These are phyloP conservation scores for Allium cepa DNA, from an alignment of 106 monocot genomes.

Conservation along the genomic window DNA sequence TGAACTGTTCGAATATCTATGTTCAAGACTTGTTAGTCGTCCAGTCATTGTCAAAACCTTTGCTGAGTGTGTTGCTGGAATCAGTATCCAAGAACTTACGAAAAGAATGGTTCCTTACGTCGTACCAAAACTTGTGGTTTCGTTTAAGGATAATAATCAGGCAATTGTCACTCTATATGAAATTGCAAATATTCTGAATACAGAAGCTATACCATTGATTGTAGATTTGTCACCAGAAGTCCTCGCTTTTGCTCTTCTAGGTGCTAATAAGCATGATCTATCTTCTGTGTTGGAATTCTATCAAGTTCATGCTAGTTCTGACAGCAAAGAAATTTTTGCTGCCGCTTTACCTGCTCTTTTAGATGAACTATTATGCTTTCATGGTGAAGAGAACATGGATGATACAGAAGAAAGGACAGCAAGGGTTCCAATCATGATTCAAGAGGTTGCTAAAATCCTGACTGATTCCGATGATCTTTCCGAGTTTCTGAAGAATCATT, in stretches of 20 bases:
- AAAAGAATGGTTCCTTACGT: slow-evolving; percentile 71
- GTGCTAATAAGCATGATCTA: slow-evolving; percentile 49
- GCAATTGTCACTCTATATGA: slow-evolving; percentile 48
- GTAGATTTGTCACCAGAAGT: slow-evolving; percentile 91
- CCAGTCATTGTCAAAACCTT: slow-evolving; percentile 66
- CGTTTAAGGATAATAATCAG: slow-evolving; percentile 54
- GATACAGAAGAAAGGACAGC: slow-evolving; percentile 56
- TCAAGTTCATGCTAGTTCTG: slow-evolving; percentile 72
- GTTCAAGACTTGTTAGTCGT: slow-evolving; percentile 42
- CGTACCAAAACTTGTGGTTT: slow-evolving; percentile 77
- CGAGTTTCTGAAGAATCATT: slow-evolving; percentile 80
- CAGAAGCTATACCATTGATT: slow-evolving; percentile 57
- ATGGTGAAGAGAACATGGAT: slow-evolving; percentile 40
- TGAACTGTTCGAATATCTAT: slow-evolving; percentile 71
- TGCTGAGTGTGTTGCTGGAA: slow-evolving; percentile 66
- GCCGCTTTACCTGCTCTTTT: slow-evolving; percentile 87
- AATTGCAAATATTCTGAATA: slow-evolving; percentile 60
- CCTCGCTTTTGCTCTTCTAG: slow-evolving; percentile 79
- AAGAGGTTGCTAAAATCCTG: slow-evolving; percentile 71
- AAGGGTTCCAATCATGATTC: slow-evolving; percentile 63
- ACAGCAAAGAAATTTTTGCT: slow-evolving; percentile 85
- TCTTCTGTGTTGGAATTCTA: slow-evolving; percentile 84
- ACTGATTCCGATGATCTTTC: slow-evolving; percentile 77
- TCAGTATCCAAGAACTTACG: slow-evolving; percentile 58
- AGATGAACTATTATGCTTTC: slow-evolving; percentile 89